Percentiles rank a stretch among this genome's conserved stretches.
Conservation (phyloP, 345 rosid genomes). For the Lumnitzera racemosa region DNA sequence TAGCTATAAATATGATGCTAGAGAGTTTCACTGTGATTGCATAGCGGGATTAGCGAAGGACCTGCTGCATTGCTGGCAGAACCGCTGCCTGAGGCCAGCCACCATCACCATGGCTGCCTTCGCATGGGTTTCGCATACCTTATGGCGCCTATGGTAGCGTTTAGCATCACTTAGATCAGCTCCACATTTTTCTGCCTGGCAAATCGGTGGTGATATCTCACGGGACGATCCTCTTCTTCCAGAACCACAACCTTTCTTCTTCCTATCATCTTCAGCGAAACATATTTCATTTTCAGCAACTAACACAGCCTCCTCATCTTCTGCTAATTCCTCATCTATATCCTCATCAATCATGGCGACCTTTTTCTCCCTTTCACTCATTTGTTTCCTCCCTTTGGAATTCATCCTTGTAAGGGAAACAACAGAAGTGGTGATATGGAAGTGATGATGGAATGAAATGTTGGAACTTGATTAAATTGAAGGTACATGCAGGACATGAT, state of each 20-base stretch:
- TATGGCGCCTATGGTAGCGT: conserved; percentile 77
- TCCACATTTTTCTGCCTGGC: conserved; percentile 72
- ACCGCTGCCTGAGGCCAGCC: conserved; percentile 61
- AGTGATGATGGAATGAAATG: conserved; percentile 1
- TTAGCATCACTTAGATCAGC: conserved; percentile 53
- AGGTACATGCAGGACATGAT: conserved; percentile 8
- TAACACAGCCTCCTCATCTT: conserved; percentile 27
- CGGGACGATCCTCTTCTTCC: conserved; percentile 29
- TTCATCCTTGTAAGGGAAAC: conserved; percentile 21
- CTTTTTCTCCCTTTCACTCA: conserved; percentile 21
- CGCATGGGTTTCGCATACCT: conserved; percentile 81
- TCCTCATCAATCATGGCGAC: conserved; percentile 27
- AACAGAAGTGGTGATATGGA: neutral
- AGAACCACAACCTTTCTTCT: conserved; percentile 17
- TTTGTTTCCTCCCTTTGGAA: conserved; percentile 24
- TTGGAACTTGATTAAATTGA: conserved; percentile 1
- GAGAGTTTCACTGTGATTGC: neutral
- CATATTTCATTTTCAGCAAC: conserved; percentile 8
- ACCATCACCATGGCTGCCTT: conserved; percentile 55
- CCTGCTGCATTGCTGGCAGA: conserved; percentile 99
- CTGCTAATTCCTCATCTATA: conserved; percentile 48
- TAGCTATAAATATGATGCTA: neutral
- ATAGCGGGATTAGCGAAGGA: conserved; percentile 7
- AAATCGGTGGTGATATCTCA: conserved; percentile 32
- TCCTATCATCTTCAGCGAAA: conserved; percentile 30